Evolutionary conservation across 2,329 filamentous ascomycete species (phyloP), one percentile per base, ranked within the genome.

Genomic region (Ophiostoma triangulosporum): DNA sequence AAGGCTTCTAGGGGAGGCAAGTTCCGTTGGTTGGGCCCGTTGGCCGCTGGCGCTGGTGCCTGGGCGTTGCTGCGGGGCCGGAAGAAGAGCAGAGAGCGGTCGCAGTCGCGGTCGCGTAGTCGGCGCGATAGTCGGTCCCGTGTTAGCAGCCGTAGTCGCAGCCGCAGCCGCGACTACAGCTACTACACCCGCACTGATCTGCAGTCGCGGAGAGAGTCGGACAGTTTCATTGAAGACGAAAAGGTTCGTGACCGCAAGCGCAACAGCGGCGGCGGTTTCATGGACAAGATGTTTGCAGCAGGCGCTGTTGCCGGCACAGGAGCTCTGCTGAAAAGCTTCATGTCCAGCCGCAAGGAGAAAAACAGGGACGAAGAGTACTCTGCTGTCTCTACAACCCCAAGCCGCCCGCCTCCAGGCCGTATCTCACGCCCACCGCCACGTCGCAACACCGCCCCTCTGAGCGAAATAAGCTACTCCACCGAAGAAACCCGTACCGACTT

Each of bases 231-330:
- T 20, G 70, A 76, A 32, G 77, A 84, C 36, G 83, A 88, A 59
- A 87, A 88, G 64, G 76, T 77, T 54, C 77, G 76, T n/a, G 69
- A 68, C 24, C 71, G 66, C 33, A 58, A 62, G 53, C 64, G 61
- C 65, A 63, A 54, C 24, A 27, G 38, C 35, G 69, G 72, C 4
- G 75, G 76, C 17, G 80, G 81, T 8, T 74, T 84, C 59, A 76
- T 80, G 64, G 77, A 77, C 61, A 78, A 76, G 51, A 56, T 88
- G 2, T 65, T 84, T 14, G 75, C 77, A 46, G 70, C 78, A 22
- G 82, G 79, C 14, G 83, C 80, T 0, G 70, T 76, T 5, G 64
- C 83, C 1, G 84, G 84, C 17, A 81, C 76, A 7, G 79, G 77
- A 17, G 78, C 78, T 29, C 66, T 88, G 15, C 72, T 77, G 3